These are phyloP conservation scores for Kodamaea neixiangensis DNA, from an alignment of 805 yeast genomes.

Conservation along the genomic window DNA sequence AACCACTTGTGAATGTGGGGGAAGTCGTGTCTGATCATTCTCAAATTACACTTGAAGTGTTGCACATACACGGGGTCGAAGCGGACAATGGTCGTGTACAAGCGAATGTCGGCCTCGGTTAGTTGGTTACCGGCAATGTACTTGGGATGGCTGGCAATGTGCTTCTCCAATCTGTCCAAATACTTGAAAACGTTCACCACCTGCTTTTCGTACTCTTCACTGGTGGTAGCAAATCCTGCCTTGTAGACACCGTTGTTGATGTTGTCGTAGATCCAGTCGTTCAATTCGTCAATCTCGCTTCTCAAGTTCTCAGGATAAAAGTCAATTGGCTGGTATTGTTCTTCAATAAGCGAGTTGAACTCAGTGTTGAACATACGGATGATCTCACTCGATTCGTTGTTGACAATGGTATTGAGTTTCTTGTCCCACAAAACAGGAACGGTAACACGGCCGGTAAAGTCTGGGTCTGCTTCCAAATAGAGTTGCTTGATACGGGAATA, in stretches of 20 bases:
- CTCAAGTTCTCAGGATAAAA: slow-evolving; percentile 61
- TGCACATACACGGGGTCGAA: slow-evolving; percentile 94
- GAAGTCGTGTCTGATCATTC: slow-evolving; percentile 75
- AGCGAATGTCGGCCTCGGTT: slow-evolving; percentile 89
- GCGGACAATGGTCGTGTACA: slow-evolving; percentile 83
- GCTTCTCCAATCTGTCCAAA: slow-evolving; percentile 67
- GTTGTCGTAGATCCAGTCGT: slow-evolving; percentile 78
- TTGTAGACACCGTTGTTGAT: slow-evolving; percentile 95
- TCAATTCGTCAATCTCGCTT: slow-evolving; percentile 68
- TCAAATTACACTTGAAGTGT: slow-evolving; percentile 91
- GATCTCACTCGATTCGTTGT: slow-evolving; percentile 88
- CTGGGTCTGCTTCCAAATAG: slow-evolving; percentile 73
- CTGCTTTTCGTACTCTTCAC: slow-evolving; percentile 75
- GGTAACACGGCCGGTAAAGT: slow-evolving; percentile 80
- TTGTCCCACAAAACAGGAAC: slow-evolving; percentile 95
- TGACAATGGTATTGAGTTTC: slow-evolving; percentile 79
- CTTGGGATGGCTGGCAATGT: slow-evolving; percentile 50
- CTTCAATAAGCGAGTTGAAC: slow-evolving; percentile 59
- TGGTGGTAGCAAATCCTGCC: slow-evolving; percentile 84
- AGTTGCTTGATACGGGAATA: slow-evolving; percentile 63
- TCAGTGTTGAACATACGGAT: slow-evolving; percentile 80
- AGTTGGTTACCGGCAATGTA: slow-evolving; percentile 61
- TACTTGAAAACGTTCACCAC: slow-evolving; percentile 62
- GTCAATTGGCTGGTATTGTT: slow-evolving; percentile 52
- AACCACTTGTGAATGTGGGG: slow-evolving; percentile 82